Evolutionary conservation across 179 eudicot species (phyloP).

Genomic region (Corrigiola litoralis): DNA sequence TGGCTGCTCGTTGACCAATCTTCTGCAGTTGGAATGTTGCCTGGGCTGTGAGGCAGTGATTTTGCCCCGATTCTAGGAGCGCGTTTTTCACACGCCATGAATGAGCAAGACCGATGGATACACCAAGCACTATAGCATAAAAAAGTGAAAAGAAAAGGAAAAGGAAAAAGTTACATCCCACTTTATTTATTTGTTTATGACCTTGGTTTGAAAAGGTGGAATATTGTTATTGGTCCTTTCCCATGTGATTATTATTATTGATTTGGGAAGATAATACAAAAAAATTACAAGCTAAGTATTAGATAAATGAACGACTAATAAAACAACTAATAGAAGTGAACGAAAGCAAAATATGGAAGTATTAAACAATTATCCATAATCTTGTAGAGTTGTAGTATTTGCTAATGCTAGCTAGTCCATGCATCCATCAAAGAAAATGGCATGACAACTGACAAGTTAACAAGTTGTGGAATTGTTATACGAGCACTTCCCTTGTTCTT

Average conservation of each 20-base stretch:
- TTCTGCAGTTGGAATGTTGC: background rate
- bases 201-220: slow-evolving; percentile 10
- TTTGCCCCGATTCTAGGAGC: background rate
- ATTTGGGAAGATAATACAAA: background rate
- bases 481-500: background rate
- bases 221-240: background rate
- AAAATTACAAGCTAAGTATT: background rate
- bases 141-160: background rate
- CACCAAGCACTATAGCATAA: background rate
- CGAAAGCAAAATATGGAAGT: background rate
- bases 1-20: background rate
- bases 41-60: background rate
- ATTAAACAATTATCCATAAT: background rate
- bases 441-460: background rate
- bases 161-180: background rate
- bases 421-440: background rate
- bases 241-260: slow-evolving; percentile 20
- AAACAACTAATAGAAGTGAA: background rate
- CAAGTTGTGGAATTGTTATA: background rate
- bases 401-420: background rate
- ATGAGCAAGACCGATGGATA: background rate
- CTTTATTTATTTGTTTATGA: background rate
- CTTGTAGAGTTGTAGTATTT: too few relatives aligned
- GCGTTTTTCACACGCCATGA: background rate
- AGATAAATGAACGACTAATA: background rate